phyloP scores from a whole-genome alignment of 192 early-diverging fungal species.

The Diversispora eburnea region DNA sequence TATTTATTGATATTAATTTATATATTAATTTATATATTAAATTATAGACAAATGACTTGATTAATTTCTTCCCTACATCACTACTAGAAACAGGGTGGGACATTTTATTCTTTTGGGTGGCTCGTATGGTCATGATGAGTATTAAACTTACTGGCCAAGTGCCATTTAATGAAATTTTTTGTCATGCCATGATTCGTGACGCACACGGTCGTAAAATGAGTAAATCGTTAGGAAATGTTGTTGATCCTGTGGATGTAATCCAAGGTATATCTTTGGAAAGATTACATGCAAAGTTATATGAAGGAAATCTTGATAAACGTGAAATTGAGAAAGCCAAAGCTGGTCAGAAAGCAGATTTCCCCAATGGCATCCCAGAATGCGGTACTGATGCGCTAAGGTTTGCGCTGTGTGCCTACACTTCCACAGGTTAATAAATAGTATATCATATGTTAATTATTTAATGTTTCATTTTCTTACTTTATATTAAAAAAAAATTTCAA shows the following conservation, averaged over 20 bases:
- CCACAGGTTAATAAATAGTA: conserved; percentile 29
- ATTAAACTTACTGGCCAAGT: conserved; percentile 92
- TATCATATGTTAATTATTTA: neutral
- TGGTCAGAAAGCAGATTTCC: conserved; percentile 85
- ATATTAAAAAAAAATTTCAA: neutral
- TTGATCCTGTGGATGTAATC: conserved; percentile 97
- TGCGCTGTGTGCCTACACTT: conserved; percentile 73
- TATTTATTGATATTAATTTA: neutral
- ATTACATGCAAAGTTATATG: conserved; percentile 72
- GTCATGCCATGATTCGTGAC: conserved; percentile 98
- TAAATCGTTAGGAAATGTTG: conserved; percentile 95
- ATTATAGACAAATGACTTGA: conserved; percentile 68
- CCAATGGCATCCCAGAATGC: conserved; percentile 96
- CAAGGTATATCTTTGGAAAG: conserved; percentile 81
- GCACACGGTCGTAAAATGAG: conserved; percentile 98
- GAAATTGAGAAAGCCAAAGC: conserved; percentile 86
- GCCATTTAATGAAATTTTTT: conserved; percentile 93
- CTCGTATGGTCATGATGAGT: conserved; percentile 99
- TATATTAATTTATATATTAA: too few species aligned
- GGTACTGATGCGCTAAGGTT: conserved; percentile 94
- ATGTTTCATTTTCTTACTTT: neutral
- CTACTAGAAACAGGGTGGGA: conserved; percentile 98
- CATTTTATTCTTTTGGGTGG: conserved; percentile 99
- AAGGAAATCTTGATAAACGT: conserved; percentile 85
- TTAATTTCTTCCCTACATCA: conserved; percentile 85